Conservation (phyloP, 768 basidiomycete species). For the Suillus ampliporus region DNA sequence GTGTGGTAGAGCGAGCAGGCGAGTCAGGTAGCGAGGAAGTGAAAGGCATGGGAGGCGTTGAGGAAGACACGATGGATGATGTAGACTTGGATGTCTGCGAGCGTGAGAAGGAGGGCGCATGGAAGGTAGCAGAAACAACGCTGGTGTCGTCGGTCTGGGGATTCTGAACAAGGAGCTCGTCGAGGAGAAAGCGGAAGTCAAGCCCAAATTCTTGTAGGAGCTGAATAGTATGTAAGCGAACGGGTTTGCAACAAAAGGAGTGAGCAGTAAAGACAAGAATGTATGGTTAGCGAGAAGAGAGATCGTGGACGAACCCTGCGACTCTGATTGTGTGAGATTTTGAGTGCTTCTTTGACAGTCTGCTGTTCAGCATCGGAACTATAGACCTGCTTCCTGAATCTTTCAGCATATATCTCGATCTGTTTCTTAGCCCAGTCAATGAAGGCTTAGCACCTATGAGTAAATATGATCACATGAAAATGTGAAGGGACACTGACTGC, state of each 20-base stretch:
- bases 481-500: slow-evolving; percentile 63
- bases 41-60: slow-evolving; percentile 13
- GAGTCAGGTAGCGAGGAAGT: slow-evolving; percentile 28
- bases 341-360: slow-evolving; percentile 78
- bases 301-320: slow-evolving; percentile 64
- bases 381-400: slow-evolving; percentile 92
- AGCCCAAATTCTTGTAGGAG: slow-evolving; percentile 92
- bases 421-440: slow-evolving; percentile 93
- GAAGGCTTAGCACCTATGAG: slow-evolving; percentile 61
- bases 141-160: slow-evolving; percentile 47
- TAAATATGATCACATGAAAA: background rate
- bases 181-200: slow-evolving; percentile 93
- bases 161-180: slow-evolving; percentile 62
- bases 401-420: slow-evolving; percentile 80
- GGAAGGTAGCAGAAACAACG: slow-evolving; percentile 31
- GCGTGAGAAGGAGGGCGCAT: slow-evolving; percentile 22
- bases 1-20: slow-evolving; percentile 34
- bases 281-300: background rate
- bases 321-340: slow-evolving; percentile 80
- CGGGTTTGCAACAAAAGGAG: slow-evolving; percentile 1
- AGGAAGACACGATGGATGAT: slow-evolving; percentile 7
- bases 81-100: slow-evolving; percentile 21
- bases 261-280: background rate
- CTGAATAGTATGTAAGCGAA: slow-evolving; percentile 39
- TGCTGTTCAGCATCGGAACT: slow-evolving; percentile 74